Conservation (phyloP, 495 filamentous ascomycete genomes). For the Hyaloscypha hepaticicola region DNA sequence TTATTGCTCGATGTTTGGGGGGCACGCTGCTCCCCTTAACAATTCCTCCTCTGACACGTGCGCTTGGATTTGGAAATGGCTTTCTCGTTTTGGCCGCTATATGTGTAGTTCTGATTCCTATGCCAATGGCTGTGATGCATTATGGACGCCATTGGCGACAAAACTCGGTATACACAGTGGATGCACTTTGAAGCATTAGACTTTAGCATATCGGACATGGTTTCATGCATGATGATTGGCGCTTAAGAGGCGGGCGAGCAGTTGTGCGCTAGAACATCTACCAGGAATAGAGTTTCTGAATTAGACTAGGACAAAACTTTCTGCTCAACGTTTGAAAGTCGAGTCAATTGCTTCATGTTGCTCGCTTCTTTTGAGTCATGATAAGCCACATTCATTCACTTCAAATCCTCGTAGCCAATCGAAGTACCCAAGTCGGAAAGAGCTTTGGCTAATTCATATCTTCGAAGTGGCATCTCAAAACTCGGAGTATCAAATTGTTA, state of each 20-base stretch:
- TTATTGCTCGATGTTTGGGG: constrained; percentile 53
- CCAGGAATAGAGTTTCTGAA: not conserved
- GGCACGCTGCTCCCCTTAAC: constrained; percentile 54
- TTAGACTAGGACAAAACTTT: not conserved
- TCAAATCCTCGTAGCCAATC: not conserved
- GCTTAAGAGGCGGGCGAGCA: not conserved
- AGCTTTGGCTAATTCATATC: not conserved
- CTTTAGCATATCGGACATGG: not conserved
- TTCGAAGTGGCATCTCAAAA: not conserved
- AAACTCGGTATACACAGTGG: constrained; percentile 45
- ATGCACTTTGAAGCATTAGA: not conserved
- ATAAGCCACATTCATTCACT: no score
- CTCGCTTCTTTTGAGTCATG: not conserved
- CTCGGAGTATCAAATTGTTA: no score
- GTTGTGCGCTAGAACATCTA: not conserved
- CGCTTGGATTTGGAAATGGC: constrained; percentile 50
- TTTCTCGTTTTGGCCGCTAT: constrained; percentile 43
- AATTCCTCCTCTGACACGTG: constrained; percentile 42
- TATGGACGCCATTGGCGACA: constrained; percentile 52
- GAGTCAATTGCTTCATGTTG: not conserved
- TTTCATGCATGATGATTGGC: no score
- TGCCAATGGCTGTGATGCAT: constrained; percentile 49
- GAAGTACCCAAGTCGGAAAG: not conserved
- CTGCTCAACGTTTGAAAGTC: not conserved
- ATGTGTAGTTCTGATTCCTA: constrained; percentile 44